Base-by-base conservation (phyloP, 2,329 filamentous ascomycete genomes). In the Phoma sp. region DNA sequence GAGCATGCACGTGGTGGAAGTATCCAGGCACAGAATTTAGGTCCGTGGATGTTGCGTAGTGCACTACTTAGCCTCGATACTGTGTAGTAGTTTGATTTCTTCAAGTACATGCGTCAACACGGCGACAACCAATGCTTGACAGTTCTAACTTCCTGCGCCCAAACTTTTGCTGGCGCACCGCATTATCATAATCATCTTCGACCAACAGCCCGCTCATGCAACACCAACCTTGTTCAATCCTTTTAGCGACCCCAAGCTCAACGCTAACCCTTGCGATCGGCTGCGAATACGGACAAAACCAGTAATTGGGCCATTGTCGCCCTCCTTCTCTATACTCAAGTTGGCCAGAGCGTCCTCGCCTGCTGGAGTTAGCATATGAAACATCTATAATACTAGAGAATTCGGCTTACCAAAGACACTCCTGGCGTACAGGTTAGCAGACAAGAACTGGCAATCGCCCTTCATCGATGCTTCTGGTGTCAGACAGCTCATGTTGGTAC, bases 321-420 rank as follows among this genome's bases (percentile, higher is more conserved):
- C 93, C 75, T 98, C 93, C 80, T 97, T 93, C 78, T 99, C 95
- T 69, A 99, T 97, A 74, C 93, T 97, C 77, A 99, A 74, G 75
- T 99, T 99, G 71, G 95, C 95, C 69, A 99, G 81, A 56, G 95
- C 95, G 80, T 99, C 95, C 90, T 99, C 95, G 61, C 95, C 95
- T 99, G 69, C 47, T 39, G 52, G 23, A 33, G 10, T 62, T 56
- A 62, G 56, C 28, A 33, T 32, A 30, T 32, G 20, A 5, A 29
- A 37, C 11, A 10, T 17, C 2, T 3, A 33, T 50, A 1, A 25
- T 12, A 39, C 59, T 46, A 15, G n/a, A 39, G 12, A 28, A 10
- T 2, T 15, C 6, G 69, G 85, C 93, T 81, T 89, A 99, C 95
- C 95, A 76, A 99, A 99, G 43, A 99, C 93, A 74, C 93, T 98